Conservation (phyloP, 257 asterid species). For the Nicotiana tabacum region DNA sequence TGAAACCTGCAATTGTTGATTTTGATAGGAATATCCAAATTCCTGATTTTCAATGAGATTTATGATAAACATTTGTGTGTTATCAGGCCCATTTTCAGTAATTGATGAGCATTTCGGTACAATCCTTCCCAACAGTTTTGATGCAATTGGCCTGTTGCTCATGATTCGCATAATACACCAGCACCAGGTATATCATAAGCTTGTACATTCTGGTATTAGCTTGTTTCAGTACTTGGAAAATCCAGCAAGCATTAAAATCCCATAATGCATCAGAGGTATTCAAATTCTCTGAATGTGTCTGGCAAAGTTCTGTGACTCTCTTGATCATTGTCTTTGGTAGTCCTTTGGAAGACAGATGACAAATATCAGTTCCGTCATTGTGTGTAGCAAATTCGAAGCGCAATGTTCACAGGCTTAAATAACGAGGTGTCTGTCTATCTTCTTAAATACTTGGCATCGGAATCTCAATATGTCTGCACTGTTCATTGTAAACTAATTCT, state of each 20-base stretch:
- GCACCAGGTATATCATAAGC: constrained; percentile 70
- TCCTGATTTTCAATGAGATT: constrained; percentile 24
- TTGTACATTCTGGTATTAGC: background rate
- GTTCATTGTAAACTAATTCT: background rate
- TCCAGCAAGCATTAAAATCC: background rate
- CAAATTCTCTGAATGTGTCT: background rate
- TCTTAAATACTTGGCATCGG: background rate
- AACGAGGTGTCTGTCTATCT: background rate
- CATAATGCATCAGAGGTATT: background rate
- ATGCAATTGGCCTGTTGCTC: constrained; percentile 97
- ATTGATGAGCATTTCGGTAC: constrained; percentile 84
- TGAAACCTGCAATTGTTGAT: background rate
- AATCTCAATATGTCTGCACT: background rate
- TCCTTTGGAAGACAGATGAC: background rate
- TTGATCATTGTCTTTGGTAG: background rate
- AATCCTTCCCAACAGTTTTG: constrained; percentile 82
- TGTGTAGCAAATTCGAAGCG: background rate
- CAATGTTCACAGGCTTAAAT: background rate
- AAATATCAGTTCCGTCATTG: background rate
- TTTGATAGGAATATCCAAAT: constrained; percentile 14
- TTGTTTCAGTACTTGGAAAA: background rate
- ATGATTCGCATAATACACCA: constrained; percentile 97
- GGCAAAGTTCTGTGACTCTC: background rate
- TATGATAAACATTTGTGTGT: background rate
- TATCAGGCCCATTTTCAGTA: constrained; percentile 82